Conservation (phyloP, 768 basidiomycete species). For the Pleurotus eryngii region DNA sequence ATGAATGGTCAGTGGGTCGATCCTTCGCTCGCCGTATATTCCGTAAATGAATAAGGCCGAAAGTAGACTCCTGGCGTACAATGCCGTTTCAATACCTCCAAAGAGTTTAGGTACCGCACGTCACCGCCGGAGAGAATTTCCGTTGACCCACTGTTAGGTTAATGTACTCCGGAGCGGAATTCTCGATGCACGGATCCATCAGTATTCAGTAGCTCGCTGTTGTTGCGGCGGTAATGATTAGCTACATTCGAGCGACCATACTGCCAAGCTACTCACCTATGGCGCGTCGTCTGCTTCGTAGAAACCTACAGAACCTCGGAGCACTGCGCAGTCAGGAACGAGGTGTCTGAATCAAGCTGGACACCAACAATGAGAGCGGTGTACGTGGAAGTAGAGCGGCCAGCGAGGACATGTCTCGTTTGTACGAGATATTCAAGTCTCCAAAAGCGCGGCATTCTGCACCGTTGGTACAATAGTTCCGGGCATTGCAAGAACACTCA, state of each 20-base stretch:
- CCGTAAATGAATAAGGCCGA: background rate
- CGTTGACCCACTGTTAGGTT: background rate
- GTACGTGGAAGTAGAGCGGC: slow-evolving; percentile 8
- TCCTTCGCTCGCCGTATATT: background rate
- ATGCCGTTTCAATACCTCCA: background rate
- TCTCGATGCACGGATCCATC: no score
- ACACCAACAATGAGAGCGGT: background rate
- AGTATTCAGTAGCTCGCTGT: background rate
- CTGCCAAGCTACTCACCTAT: background rate
- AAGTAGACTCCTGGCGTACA: no score
- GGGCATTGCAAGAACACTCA: no score
- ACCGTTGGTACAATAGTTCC: no score
- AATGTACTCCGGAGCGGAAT: background rate
- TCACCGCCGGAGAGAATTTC: background rate
- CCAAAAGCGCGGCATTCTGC: no score
- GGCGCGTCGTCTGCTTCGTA: slow-evolving; percentile 2
- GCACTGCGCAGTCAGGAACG: slow-evolving; percentile 7
- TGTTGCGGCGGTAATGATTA: background rate
- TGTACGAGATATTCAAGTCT: background rate
- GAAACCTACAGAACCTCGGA: background rate
- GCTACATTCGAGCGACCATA: background rate
- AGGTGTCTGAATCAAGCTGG: background rate
- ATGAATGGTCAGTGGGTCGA: no score
- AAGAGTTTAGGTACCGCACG: background rate
- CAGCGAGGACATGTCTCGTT: background rate